Percentiles rank a stretch among this genome's conserved stretches.
These are phyloP conservation scores for Boletus smithii DNA, from an alignment of 1,284 basidiomycete species.

Conservation along the genomic window DNA sequence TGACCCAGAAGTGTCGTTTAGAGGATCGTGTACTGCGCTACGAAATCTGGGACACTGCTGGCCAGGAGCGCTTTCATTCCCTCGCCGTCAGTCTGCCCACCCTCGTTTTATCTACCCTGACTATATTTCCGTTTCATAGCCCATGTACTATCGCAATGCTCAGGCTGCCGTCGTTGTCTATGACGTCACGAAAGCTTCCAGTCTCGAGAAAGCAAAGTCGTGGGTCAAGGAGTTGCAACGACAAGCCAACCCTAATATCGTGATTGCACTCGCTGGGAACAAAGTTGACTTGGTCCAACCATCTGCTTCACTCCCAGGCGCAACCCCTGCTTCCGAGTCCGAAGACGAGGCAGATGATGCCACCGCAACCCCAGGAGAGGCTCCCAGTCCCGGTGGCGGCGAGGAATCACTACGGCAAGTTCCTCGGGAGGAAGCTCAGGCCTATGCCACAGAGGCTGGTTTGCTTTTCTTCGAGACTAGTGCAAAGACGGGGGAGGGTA, in stretches of 20 bases:
- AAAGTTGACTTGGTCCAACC: constrained; percentile 91
- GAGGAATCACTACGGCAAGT: constrained; percentile 84
- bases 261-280: constrained; percentile 95
- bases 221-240: constrained; percentile 99
- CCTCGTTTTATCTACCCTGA: constrained; percentile 7
- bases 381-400: constrained; percentile 44
- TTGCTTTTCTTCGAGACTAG: constrained; percentile 97
- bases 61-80: constrained; percentile 93
- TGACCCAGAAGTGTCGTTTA: constrained; percentile 88
- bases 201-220: constrained; percentile 98
- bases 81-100: constrained; percentile 61
- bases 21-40: constrained; percentile 91
- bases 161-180: constrained; percentile 98
- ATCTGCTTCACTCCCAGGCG: constrained; percentile 51
- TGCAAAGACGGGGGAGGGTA: constrained; percentile 96
- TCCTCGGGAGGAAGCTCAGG: constrained; percentile 89
- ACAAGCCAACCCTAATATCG: constrained; percentile 98
- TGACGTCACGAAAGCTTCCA: constrained; percentile 91
- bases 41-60: constrained; percentile 96
- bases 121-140: constrained; percentile 42
- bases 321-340: constrained; percentile 52
- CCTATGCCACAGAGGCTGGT: constrained; percentile 91
- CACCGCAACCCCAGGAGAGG: constrained; percentile 79
- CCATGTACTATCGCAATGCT: constrained; percentile 99
- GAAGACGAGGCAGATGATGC: constrained; percentile 86